Conservation (phyloP, 2,329 filamentous ascomycete species). For the Colletotrichum sidae region DNA sequence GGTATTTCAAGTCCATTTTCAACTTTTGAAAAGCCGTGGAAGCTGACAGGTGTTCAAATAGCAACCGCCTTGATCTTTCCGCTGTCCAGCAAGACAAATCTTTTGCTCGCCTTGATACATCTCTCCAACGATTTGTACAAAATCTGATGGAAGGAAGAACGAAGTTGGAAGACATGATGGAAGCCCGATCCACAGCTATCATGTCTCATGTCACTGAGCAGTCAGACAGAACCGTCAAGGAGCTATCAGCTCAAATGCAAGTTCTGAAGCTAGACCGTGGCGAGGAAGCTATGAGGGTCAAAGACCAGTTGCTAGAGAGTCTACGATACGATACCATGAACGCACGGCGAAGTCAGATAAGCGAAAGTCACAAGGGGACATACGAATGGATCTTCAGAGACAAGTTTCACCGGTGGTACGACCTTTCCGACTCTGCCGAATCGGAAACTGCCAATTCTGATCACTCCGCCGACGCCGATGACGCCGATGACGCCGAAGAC, state of each 20-base stretch:
- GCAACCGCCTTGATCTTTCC: neutral
- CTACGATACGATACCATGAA: neutral
- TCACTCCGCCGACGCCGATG: too few species aligned
- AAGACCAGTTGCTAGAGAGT: neutral
- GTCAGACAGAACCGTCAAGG: neutral
- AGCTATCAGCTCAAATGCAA: neutral
- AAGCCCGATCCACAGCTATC: neutral
- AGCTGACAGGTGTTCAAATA: neutral
- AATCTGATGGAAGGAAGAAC: neutral
- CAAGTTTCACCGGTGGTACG: too few species aligned
- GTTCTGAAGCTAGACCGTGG: neutral
- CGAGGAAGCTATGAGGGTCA: neutral
- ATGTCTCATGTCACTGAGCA: neutral
- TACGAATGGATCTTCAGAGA: constrained; percentile 4
- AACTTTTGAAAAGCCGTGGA: neutral
- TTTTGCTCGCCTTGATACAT: neutral
- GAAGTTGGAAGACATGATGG: neutral
- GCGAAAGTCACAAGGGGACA: neutral
- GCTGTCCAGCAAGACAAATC: neutral
- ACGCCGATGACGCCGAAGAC: rapidly evolving
- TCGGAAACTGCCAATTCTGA: too few species aligned
- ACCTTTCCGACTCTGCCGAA: too few species aligned
- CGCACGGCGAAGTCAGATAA: neutral
- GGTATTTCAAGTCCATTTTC: neutral
- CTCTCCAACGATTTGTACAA: neutral